Conservation (phyloP, 169 alveolate genomes). For the Eimeria tenella region DNA sequence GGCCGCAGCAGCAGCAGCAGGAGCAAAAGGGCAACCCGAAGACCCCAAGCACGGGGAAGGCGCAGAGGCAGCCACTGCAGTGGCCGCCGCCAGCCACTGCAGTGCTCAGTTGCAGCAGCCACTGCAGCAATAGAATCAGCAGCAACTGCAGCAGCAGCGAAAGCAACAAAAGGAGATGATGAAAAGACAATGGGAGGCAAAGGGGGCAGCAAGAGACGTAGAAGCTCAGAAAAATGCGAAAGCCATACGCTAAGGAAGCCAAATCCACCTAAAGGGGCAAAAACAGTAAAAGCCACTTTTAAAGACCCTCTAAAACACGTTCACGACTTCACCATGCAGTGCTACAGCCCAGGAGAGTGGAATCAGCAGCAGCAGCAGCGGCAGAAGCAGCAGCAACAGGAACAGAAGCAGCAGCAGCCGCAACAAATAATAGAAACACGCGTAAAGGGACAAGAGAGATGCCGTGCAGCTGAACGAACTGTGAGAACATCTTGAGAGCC, state of each 20-base stretch:
- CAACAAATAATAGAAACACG: background rate
- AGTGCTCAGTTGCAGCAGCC: background rate
- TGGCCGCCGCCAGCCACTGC: background rate
- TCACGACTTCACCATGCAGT: background rate
- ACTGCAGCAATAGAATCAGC: background rate
- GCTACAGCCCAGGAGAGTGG: background rate
- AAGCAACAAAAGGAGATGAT: background rate
- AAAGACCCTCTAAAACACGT: background rate
- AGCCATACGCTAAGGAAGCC: background rate
- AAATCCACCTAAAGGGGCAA: too few species aligned
- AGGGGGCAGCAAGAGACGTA: background rate
- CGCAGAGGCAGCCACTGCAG: background rate
- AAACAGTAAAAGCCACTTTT: too few species aligned
- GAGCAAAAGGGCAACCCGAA: background rate
- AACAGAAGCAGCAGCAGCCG: background rate
- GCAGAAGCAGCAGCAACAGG: background rate
- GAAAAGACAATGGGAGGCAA: background rate
- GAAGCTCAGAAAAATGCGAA: background rate
- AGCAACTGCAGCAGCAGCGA: background rate
- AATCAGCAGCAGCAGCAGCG: background rate
- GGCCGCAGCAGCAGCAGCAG: background rate
- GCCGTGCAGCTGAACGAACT: background rate
- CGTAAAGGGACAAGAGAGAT: background rate
- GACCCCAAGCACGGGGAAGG: background rate
- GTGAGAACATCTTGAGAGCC: constrained; percentile 17